Base-by-base conservation (phyloP, 129 eudicot species). In the Flaveria sonorensis region DNA sequence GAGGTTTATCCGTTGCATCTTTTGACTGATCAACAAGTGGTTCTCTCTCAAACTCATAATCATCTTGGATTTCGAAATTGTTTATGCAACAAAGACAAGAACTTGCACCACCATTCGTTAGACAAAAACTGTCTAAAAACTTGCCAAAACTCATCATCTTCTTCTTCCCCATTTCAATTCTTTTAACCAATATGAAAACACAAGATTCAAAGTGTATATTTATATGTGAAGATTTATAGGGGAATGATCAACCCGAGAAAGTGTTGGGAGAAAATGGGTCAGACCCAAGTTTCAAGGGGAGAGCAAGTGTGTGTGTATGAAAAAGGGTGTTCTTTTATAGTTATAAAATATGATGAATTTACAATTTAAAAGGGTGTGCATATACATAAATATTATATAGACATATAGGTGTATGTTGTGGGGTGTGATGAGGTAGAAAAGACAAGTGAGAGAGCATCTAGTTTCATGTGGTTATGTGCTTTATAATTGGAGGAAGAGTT, bases 1-100 rank as follows among this genome's bases (percentile, higher is more conserved):
- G 96, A 42, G 92, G 87, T 68, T 72, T 88, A 74, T 86, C 85
- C 40, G 88, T 79, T 45, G 83, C 83, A 82, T 91, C 97, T 82
- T 91, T 94, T 13, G 87, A 62, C 16, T 81, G 88, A 56, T 77
- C 78, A 55, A 88, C 88, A 59, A 92, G 75, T 36, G 96, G 90
- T 76, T 88, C 86, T 70, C 39, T 86, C 78, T 90, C 94, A 15
- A 86, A 79, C 30, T 81, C 85, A 18, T 85, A 85, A 60, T 84
- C 86, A 61, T 81, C 88, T 48, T 72, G 81, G 52, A 50, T 73
- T 76, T 11, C 79, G 24, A 68, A 76, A 60, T 59, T 70, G 66
- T 83, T 88, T 1, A 83, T 47, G 79, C 97, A 90, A 73, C 92
- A 87, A 50, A 93, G 88, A 85, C 97, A 89, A 76, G 91, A 90